Base-by-base conservation (phyloP, 2,329 filamentous ascomycete species). In the Arachnomyces sp. region DNA sequence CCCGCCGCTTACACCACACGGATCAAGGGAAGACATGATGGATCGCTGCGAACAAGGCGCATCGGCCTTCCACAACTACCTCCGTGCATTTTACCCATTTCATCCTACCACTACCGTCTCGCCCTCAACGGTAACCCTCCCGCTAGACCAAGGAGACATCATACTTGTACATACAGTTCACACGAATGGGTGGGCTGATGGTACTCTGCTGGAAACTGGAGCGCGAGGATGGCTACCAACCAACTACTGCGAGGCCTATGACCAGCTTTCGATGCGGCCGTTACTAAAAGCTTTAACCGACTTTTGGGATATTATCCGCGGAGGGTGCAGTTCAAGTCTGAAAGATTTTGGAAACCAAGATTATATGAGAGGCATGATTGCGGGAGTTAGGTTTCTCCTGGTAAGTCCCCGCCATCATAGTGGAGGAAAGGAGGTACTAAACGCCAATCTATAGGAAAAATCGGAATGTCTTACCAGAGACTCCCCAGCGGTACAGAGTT, bases 141-240 rank as follows among this genome's bases (percentile, higher is more conserved):
- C 88, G 15, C 74, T 98, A 42, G 84, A 85, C 51, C 82, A 92
- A 57, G 92, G 92, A 43, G 92, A 98, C 56, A 78, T 98, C 36
- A 82, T 98, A 39, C 67, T 98, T 43, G 84, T 98, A 15, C 92
- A 98, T 63, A 95, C 92, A 3, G 85, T 96, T 50, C 92, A 98
- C 63, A 92, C 87, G 45, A 98, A 96, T 67, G 92, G 92, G 51
- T 98, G 92, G 92, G 92, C 92, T 25, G 92, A 98, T 61, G 92
- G 92, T 38, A 98, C 92, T 1, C 71, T 95, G 31, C 67, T 98
- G 45, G 76, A 82, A 16, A 86, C 88, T 2, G 90, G 90, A 17
- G 83, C 84, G 37, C 77, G 92, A 51, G 92, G 92, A 47, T 98
- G 92, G 92, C 70, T 98, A 44, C 92, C 92, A 2, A 98, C 92